Conservation (phyloP, 2,329 filamentous ascomycete genomes). For the Westerdykella aurantiaca region DNA sequence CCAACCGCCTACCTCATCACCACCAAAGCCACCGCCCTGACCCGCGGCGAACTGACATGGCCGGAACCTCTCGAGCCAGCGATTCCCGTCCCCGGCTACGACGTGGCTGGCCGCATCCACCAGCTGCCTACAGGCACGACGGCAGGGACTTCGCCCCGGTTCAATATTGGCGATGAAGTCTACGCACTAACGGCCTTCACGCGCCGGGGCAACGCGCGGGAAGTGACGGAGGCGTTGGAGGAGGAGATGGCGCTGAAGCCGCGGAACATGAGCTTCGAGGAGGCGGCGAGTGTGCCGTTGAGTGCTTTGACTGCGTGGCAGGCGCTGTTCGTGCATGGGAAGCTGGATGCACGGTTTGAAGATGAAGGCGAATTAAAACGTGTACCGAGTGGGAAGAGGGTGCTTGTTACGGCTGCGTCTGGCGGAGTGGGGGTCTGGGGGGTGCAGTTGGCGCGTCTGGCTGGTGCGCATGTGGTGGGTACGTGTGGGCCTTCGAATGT, state of each 20-base stretch:
- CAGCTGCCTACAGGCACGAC: slow-evolving; percentile 25
- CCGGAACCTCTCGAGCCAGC: slow-evolving; percentile 25
- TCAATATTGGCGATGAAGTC: slow-evolving; percentile 33
- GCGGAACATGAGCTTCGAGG: slow-evolving; percentile 30
- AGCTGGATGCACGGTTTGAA: background rate
- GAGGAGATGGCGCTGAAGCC: slow-evolving; percentile 37
- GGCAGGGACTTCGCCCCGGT: slow-evolving; percentile 24
- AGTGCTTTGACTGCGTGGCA: slow-evolving; percentile 43
- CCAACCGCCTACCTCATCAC: slow-evolving; percentile 35
- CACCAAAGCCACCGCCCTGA: slow-evolving; percentile 37
- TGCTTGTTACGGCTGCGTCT: slow-evolving; percentile 43
- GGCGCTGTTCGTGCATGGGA: slow-evolving; percentile 30
- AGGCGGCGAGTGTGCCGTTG: slow-evolving; percentile 38
- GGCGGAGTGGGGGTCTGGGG: slow-evolving; percentile 44
- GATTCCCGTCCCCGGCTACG: slow-evolving; percentile 37
- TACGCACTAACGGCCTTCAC: slow-evolving; percentile 21
- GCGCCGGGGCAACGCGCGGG: slow-evolving; percentile 35
- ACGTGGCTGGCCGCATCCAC: slow-evolving; percentile 38
- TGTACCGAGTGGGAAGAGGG: slow-evolving; percentile 4
- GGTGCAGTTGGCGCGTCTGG: slow-evolving; percentile 38
- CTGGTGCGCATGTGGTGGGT: slow-evolving; percentile 38
- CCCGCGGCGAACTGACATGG: slow-evolving; percentile 43
- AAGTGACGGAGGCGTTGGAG: slow-evolving; percentile 33
- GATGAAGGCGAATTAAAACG: background rate
- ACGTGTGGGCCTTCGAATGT: slow-evolving; percentile 37